These are phyloP conservation scores for Venturia nashicola DNA, from an alignment of 2,329 filamentous ascomycete genomes.

Conservation along the genomic window DNA sequence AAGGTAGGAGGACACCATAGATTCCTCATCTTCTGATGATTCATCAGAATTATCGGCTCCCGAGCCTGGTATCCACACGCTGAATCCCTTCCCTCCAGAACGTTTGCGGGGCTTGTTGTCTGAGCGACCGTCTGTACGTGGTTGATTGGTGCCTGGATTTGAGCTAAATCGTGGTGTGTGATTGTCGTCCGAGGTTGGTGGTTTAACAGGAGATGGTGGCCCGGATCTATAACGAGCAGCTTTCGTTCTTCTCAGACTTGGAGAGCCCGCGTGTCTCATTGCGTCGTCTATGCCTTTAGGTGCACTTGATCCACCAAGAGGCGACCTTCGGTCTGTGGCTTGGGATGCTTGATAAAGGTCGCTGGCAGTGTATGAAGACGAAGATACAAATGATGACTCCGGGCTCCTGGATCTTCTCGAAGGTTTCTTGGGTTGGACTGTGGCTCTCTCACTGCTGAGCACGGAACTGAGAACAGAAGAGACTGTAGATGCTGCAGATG, in stretches of 20 bases:
- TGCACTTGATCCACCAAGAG: background rate
- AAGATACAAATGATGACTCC: background rate
- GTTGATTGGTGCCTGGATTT: background rate
- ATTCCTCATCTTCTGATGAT: constrained; percentile 15
- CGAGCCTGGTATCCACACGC: constrained; percentile 36
- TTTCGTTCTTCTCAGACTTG: constrained; percentile 23
- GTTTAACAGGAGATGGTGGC: constrained; percentile 15
- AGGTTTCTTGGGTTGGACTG: background rate
- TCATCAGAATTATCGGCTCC: constrained; percentile 20
- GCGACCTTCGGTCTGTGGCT: background rate
- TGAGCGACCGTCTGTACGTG: background rate
- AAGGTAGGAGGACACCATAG: background rate
- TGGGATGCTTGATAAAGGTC: background rate
- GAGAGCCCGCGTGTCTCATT: constrained; percentile 17
- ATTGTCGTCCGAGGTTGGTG: background rate
- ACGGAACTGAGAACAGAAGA: constrained; percentile 9
- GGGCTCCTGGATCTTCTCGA: background rate
- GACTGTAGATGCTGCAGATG: background rate
- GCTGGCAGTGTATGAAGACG: background rate
- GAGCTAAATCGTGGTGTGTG: background rate
- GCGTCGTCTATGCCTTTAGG: constrained; percentile 25
- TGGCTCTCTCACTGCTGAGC: constrained; percentile 12
- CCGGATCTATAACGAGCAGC: constrained; percentile 25
- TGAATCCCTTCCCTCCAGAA: constrained; percentile 15
- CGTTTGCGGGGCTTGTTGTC: background rate